phyloP scores from a whole-genome alignment of 2,329 filamentous ascomycete species.

The Colletotrichum lentis region DNA sequence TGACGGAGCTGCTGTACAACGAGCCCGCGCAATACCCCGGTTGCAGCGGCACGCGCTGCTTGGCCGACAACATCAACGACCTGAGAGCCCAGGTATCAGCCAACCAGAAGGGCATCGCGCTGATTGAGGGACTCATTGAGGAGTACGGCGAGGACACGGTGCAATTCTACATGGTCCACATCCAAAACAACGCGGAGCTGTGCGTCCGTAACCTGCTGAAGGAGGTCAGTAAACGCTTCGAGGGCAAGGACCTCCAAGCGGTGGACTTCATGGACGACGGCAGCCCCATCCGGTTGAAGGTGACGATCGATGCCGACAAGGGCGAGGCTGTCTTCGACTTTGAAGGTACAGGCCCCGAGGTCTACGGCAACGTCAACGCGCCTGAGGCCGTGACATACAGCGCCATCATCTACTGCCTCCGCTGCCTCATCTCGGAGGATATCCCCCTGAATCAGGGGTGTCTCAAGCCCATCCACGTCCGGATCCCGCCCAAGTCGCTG shows the following conservation, averaged over 20 bases:
- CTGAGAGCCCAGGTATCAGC: slow-evolving; percentile 84
- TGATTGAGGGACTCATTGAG: slow-evolving; percentile 77
- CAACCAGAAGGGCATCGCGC: slow-evolving; percentile 85
- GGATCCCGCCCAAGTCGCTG: slow-evolving; percentile 76
- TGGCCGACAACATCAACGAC: slow-evolving; percentile 84
- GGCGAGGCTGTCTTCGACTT: slow-evolving; percentile 86
- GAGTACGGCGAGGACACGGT: slow-evolving; percentile 82
- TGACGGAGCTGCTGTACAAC: slow-evolving; percentile 74
- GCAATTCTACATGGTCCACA: slow-evolving; percentile 83
- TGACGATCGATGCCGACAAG: slow-evolving; percentile 77
- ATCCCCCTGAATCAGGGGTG: slow-evolving; percentile 88
- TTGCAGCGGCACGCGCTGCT: slow-evolving; percentile 79
- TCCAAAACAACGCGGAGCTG: slow-evolving; percentile 80
- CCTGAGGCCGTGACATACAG: slow-evolving; percentile 83
- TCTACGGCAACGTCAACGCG: slow-evolving; percentile 83
- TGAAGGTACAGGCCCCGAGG: slow-evolving; percentile 78
- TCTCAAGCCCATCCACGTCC: slow-evolving; percentile 76
- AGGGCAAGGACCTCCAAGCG: slow-evolving; percentile 74
- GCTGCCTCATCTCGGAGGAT: slow-evolving; percentile 80
- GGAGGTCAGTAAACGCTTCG: slow-evolving; percentile 73
- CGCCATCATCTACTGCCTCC: slow-evolving; percentile 87
- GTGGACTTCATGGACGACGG: slow-evolving; percentile 88
- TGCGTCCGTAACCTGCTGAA: slow-evolving; percentile 78
- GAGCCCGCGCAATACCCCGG: slow-evolving; percentile 78
- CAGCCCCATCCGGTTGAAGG: slow-evolving; percentile 75